Conservation (phyloP, 2,329 filamentous ascomycete genomes). For the Phialocephala subalpina region DNA sequence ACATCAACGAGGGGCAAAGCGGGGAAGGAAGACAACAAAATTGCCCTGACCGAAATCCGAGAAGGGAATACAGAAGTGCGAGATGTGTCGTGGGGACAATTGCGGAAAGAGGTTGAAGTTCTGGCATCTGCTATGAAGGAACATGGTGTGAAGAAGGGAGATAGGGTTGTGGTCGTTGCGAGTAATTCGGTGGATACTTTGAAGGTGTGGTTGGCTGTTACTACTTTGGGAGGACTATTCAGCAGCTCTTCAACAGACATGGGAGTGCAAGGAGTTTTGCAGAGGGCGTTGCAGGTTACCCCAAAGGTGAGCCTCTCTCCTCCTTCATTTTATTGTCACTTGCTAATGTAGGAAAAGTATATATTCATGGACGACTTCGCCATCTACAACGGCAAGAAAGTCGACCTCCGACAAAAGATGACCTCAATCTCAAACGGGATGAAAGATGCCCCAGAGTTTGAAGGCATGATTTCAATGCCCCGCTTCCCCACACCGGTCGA, state of each 20-base stretch:
- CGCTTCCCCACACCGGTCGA: slow-evolving; percentile 70
- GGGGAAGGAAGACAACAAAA: slow-evolving; percentile 74
- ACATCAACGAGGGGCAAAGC: slow-evolving; percentile 56
- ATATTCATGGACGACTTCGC: slow-evolving; percentile 86
- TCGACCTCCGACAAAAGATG: slow-evolving; percentile 79
- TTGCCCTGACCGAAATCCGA: slow-evolving; percentile 76
- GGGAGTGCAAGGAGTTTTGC: slow-evolving; percentile 79
- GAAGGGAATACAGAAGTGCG: slow-evolving; percentile 65
- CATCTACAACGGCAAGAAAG: slow-evolving; percentile 79
- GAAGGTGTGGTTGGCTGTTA: slow-evolving; percentile 73
- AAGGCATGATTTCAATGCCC: slow-evolving; percentile 70
- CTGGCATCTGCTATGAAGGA: slow-evolving; percentile 73
- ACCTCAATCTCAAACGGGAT: slow-evolving; percentile 69
- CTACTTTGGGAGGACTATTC: slow-evolving; percentile 78
- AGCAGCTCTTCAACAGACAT: slow-evolving; percentile 83
- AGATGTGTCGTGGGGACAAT: slow-evolving; percentile 71
- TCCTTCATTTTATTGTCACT: background rate
- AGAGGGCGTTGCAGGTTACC: slow-evolving; percentile 76
- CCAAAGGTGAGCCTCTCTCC: slow-evolving; percentile 60
- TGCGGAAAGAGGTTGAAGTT: slow-evolving; percentile 65
- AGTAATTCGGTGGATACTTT: slow-evolving; percentile 80
- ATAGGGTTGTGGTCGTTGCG: slow-evolving; percentile 78
- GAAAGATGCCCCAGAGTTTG: slow-evolving; percentile 65
- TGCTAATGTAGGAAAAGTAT: slow-evolving; percentile 51
- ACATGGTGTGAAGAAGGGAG: slow-evolving; percentile 72